A percentile compares a stretch with the other conserved stretches of the same genome.
phyloP scores from a whole-genome alignment of 2,329 filamentous ascomycete genomes.

The Fusarium pseudoanthophilum region DNA sequence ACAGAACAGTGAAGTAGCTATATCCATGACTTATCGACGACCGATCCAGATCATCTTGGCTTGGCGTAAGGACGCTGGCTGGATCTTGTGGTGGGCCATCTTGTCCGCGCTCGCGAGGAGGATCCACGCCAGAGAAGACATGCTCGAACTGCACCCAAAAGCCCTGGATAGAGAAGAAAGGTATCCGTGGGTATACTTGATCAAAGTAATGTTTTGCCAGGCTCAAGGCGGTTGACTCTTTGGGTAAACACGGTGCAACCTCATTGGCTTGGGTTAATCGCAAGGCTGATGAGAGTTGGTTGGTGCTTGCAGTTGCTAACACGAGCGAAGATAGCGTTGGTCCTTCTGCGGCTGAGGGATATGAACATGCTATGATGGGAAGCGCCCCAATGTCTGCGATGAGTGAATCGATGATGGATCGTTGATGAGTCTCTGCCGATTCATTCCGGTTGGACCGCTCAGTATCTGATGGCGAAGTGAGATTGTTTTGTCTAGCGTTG shows the following conservation, averaged over 20 bases:
- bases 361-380: constrained; percentile 2
- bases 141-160: constrained; percentile 19
- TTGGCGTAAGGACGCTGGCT: not conserved
- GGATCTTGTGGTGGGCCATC: not conserved
- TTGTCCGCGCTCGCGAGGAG: not conserved
- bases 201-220: constrained; percentile 2
- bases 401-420: constrained; percentile 10
- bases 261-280: not conserved
- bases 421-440: not conserved
- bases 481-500: not conserved
- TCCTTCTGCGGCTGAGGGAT: not conserved
- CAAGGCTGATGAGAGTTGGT: not conserved
- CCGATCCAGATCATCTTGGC: not conserved
- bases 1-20: constrained; percentile 2
- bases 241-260: not conserved
- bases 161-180: constrained; percentile 14
- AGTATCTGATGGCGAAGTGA: not conserved
- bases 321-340: constrained; percentile 4
- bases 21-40: not conserved
- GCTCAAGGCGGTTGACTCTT: not conserved
- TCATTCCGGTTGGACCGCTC: not conserved
- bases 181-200: constrained; percentile 4
- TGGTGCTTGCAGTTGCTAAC: constrained; percentile 2
- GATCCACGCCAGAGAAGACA: not conserved
- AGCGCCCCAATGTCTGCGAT: constrained; percentile 8